These are phyloP conservation scores for Ophiosphaerella korrae DNA, from an alignment of 2,329 filamentous ascomycete genomes.

Conservation along the genomic window DNA sequence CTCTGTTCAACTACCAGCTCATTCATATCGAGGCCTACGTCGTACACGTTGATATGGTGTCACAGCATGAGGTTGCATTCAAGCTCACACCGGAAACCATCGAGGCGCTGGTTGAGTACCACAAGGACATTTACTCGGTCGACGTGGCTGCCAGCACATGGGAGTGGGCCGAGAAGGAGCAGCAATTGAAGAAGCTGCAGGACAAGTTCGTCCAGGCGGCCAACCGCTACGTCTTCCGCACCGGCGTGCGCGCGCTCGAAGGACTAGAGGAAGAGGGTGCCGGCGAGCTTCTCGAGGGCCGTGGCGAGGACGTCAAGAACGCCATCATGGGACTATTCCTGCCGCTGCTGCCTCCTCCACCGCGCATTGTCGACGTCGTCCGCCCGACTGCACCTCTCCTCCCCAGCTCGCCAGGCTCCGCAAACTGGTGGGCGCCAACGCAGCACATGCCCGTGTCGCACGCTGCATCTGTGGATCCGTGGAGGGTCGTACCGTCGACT, in stretches of 20 bases:
- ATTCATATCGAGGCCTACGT: conserved; percentile 96
- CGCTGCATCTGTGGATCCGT: conserved; percentile 77
- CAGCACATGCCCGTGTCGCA: conserved; percentile 64
- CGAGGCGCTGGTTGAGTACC: conserved; percentile 89
- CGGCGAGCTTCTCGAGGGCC: conserved; percentile 88
- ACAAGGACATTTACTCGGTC: conserved; percentile 92
- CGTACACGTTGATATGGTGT: conserved; percentile 98
- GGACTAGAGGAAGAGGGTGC: conserved; percentile 95
- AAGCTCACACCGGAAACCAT: conserved; percentile 96
- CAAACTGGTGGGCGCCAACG: conserved; percentile 79
- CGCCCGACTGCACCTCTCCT: conserved; percentile 78
- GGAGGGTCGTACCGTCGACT: conserved; percentile 90
- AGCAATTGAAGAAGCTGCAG: conserved; percentile 95
- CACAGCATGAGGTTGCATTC: conserved; percentile 95
- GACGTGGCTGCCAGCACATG: conserved; percentile 88
- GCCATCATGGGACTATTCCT: conserved; percentile 83
- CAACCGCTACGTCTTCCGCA: conserved; percentile 96
- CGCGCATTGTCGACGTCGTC: conserved; percentile 86
- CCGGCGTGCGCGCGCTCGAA: conserved; percentile 85
- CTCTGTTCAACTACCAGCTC: conserved; percentile 89
- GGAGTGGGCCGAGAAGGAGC: conserved; percentile 95
- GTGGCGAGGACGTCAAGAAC: conserved; percentile 91
- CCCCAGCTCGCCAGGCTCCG: conserved; percentile 76
- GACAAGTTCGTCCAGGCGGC: conserved; percentile 95
- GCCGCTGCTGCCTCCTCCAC: conserved; percentile 83